Base-by-base conservation (phyloP, 164 flowering plant species). In the Buxus sempervirens region DNA sequence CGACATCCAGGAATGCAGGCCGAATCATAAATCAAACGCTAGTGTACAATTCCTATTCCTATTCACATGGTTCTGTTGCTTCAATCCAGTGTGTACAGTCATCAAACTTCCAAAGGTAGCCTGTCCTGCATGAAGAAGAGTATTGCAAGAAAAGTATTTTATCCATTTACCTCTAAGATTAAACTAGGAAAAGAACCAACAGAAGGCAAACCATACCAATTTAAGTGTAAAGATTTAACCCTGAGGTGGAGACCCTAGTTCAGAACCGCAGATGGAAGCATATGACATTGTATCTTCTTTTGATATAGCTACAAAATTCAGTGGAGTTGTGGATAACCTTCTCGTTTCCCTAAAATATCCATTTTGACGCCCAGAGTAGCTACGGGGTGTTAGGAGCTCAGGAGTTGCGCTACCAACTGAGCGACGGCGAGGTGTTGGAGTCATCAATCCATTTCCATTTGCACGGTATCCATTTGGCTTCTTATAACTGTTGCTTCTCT, bases 231-330 rank as follows among this genome's bases (percentile, higher is more conserved):
- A 21, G 24, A 54, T 48, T 82, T 51, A 82, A 65, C 65, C 66
- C 60, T 68, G 88, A 18, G 97, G n/a, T n/a, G n/a, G 98, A 62
- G 98, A 90, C 41, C 85, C 93, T 13, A 75, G 82, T 75, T 91
- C 98, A 56, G 97, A 91, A 73, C 83, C 93, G 75, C 70, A 82
- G 56, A 87, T 66, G 3, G 98, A 93, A 21, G 96, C 85, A 74
- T 79, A 85, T 16, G 98, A 91, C 71, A 86, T 79, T 5, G 92
- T 76, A 68, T 93, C 98, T 73, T 93, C 98, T 76, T 93, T 93
- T 0, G 79, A 42, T 45, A 88, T 64, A 62, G 96, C 88, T 41
- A 90, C 98, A 70, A 82, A 91, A 68, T 93, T 93, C 68, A 91
- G 55, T 8, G 96, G 96, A 18, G 83, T 88, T 45, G 96, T 83